A percentile compares a stretch with the other conserved stretches of the same genome.
These are phyloP conservation scores for Aegilops speltoides DNA, from an alignment of 176 grass and related monocot species.

Conservation along the genomic window DNA sequence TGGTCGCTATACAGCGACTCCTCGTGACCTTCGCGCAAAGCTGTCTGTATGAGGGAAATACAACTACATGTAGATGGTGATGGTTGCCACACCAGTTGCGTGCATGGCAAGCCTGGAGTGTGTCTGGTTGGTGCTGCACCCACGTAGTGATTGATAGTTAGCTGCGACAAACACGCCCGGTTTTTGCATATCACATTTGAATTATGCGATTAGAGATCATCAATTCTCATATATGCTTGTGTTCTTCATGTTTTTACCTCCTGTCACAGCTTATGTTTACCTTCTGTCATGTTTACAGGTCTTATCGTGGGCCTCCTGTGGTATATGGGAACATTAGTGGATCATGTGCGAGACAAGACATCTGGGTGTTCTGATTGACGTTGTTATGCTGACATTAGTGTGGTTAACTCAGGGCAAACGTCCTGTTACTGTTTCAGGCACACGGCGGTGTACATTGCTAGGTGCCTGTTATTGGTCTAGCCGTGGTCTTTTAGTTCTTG, in stretches of 20 bases:
- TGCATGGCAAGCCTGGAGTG: neutral
- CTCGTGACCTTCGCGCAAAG: neutral
- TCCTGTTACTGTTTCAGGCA: slow-evolving; percentile 11
- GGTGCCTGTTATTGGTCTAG: slow-evolving; percentile 37
- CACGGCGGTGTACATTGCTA: slow-evolving; percentile 43
- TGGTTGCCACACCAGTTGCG: neutral
- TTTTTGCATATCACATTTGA: neutral
- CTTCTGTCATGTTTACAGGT: slow-evolving; percentile 29
- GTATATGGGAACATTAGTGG: slow-evolving; percentile 23
- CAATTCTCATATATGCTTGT: neutral
- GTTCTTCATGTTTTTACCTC: neutral
- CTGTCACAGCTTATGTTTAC: slow-evolving; percentile 1
- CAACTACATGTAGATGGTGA: neutral
- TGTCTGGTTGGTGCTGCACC: neutral
- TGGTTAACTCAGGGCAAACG: slow-evolving; percentile 30
- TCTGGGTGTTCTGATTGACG: slow-evolving; percentile 24
- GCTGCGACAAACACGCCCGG: neutral
- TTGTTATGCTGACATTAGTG: slow-evolving; percentile 38
- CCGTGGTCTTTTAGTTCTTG: slow-evolving; percentile 22
- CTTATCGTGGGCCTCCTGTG: slow-evolving; percentile 19
- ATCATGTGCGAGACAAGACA: slow-evolving; percentile 29
- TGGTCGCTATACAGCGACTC: no score
- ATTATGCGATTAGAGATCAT: neutral
- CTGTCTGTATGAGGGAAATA: neutral
- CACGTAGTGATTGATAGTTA: neutral